Conservation (phyloP, 1,139 yeast species). For the Eremothecium coryli region DNA sequence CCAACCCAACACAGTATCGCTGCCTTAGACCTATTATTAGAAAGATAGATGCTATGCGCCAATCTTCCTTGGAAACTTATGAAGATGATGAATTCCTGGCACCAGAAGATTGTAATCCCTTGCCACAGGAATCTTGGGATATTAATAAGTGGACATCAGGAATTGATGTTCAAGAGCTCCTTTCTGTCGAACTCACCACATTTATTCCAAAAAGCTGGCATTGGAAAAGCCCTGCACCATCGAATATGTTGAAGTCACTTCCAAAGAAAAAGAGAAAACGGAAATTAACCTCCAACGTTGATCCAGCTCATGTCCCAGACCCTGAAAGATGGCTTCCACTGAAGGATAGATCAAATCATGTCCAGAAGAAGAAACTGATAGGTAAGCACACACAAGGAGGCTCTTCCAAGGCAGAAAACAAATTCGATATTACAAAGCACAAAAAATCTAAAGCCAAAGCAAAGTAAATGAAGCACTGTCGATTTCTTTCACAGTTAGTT, state of each 20-base stretch:
- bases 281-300: slow-evolving; percentile 38
- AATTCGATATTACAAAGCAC: slow-evolving; percentile 36
- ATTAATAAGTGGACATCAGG: slow-evolving; percentile 31
- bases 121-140: slow-evolving; percentile 1
- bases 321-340: slow-evolving; percentile 87
- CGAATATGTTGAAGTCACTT: slow-evolving; percentile 18
- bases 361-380: slow-evolving; percentile 50
- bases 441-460: slow-evolving; percentile 22
- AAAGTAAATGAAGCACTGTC: slow-evolving; percentile 41
- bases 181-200: slow-evolving; percentile 34
- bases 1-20: no score
- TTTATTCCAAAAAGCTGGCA: slow-evolving; percentile 27
- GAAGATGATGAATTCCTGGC: slow-evolving; percentile 1
- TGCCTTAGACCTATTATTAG: no score
- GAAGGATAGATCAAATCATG: slow-evolving; percentile 76
- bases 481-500: no score
- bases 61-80: no score
- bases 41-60: no score
- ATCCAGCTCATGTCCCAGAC: slow-evolving; percentile 37
- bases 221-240: slow-evolving; percentile 6
- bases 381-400: slow-evolving; percentile 64
- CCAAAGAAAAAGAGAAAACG: slow-evolving; percentile 34
- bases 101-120: neutral
- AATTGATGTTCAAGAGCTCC: slow-evolving; percentile 36
- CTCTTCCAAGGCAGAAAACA: slow-evolving; percentile 41